Base-by-base conservation (phyloP, 202 grass and related monocot species). In the Cymbopogon flexuosus region DNA sequence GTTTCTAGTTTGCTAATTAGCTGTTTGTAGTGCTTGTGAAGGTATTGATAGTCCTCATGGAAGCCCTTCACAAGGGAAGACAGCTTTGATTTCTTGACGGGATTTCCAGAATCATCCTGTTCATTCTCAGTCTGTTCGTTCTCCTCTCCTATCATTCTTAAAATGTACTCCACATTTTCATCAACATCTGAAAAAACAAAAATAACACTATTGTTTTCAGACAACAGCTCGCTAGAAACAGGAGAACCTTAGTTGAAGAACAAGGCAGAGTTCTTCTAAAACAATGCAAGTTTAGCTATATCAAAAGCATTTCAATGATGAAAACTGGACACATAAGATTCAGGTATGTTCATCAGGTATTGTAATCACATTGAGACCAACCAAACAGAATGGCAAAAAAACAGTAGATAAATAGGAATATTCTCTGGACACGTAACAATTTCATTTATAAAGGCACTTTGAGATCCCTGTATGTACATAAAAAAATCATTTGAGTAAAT, bases 61-160 rank as follows among this genome's bases (percentile, higher is more conserved):
- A 97, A 91, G 58, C 88, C 94, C 83, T 89, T 92, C 68, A 97
- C 86, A 51, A 97, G 88, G 75, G 90, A 94, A 62, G 90, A 83
- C 23, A 97, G 59, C 61, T 88, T 91, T 71, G 90, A 94, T 83
- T 92, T 92, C 34, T 89, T 68, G 63, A 87, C 41, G 22, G 72
- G 67, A 72, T 86, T 84, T 68, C 75, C 67, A 74, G 87, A 84
- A 69, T 83, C 76, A 63, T 84, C 84, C 77, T 79, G 4, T 69
- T 89, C 84, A 45, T 37, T 81, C 47, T 90, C 87, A 61, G 29
- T 60, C 16, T 14, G 22, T 9, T 82, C 78, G 72, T 67, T 83
- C 62, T 88, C 87, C 27, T 97, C 84, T 40, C 67, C 89, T 68
- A 97, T 74, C 41, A 92, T 87, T 66, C 73, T 78, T 33, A 92